Evolutionary conservation across 805 yeast genomes (phyloP).

Genomic region (Kluyveromyces wickerhamii): DNA sequence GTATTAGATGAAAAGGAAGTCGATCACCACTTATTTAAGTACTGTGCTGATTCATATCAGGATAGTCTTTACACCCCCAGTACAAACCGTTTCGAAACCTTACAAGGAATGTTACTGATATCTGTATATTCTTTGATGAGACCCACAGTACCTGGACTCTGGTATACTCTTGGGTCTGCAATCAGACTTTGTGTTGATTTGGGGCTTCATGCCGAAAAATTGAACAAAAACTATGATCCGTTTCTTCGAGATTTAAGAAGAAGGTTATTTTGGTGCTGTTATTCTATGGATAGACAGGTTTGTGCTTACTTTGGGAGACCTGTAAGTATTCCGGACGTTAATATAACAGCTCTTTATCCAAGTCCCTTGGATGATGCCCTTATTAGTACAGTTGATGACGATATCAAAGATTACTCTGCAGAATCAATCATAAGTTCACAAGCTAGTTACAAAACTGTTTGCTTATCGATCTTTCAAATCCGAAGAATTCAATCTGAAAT

Average conservation of each 20-base stretch:
- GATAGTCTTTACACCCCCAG: slow-evolving; percentile 48
- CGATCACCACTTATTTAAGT: slow-evolving; percentile 61
- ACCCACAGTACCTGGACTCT: slow-evolving; percentile 85
- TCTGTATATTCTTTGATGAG: slow-evolving; percentile 76
- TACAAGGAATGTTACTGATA: slow-evolving; percentile 63
- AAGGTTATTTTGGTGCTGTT: slow-evolving; percentile 83
- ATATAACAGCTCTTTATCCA: slow-evolving; percentile 64
- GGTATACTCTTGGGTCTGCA: slow-evolving; percentile 83
- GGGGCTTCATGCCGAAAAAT: slow-evolving; percentile 68
- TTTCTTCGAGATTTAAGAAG: slow-evolving; percentile 62
- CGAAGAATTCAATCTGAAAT: slow-evolving; percentile 73
- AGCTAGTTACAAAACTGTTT: slow-evolving; percentile 61
- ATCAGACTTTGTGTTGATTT: slow-evolving; percentile 73
- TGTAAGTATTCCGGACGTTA: slow-evolving; percentile 79
- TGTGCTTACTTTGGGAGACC: slow-evolving; percentile 85
- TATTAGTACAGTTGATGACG: slow-evolving; percentile 34
- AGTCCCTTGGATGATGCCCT: slow-evolving; percentile 65
- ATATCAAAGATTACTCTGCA: slow-evolving; percentile 34
- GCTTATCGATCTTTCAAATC: slow-evolving; percentile 58
- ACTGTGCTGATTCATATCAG: slow-evolving; percentile 53
- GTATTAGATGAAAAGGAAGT: slow-evolving; percentile 58
- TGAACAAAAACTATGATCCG: slow-evolving; percentile 38
- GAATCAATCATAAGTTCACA: slow-evolving; percentile 25
- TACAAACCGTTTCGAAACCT: slow-evolving; percentile 54
- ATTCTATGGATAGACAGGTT: slow-evolving; percentile 76